phyloP scores from a whole-genome alignment of 176 grass and related monocot genomes.

The Rhipidocladum racemiflorum region DNA sequence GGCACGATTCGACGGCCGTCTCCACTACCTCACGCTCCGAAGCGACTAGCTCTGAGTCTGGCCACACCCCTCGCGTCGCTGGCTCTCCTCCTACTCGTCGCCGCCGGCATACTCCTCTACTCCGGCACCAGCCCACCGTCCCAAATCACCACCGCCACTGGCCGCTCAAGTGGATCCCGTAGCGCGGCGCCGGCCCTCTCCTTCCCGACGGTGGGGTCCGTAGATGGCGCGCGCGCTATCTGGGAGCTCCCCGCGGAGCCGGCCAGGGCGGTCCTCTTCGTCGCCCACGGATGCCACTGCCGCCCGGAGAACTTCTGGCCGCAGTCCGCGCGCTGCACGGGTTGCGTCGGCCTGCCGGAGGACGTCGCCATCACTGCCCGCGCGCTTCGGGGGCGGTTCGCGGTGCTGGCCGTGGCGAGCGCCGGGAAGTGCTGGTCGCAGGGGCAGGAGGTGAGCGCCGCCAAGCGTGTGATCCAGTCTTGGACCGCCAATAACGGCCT shows the following conservation, averaged over 20 bases:
- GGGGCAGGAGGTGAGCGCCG: slow-evolving; percentile 32
- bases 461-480: slow-evolving; percentile 36
- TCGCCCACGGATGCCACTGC: slow-evolving; percentile 74
- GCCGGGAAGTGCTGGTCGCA: slow-evolving; percentile 64
- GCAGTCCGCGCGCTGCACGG: slow-evolving; percentile 44
- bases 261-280: slow-evolving; percentile 51
- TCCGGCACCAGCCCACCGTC: slow-evolving; percentile 4
- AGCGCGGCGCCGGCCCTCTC: neutral
- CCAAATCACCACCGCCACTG: neutral
- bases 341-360: slow-evolving; percentile 57
- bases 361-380: slow-evolving; percentile 45
- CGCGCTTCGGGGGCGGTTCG: slow-evolving; percentile 51
- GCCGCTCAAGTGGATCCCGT: neutral
- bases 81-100: slow-evolving; percentile 8
- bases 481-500: slow-evolving; percentile 47
- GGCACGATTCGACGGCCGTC: neutral
- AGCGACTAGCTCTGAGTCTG: neutral
- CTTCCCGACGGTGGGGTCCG: slow-evolving; percentile 16
- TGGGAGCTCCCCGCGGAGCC: slow-evolving; percentile 59
- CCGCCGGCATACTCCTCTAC: slow-evolving; percentile 28
- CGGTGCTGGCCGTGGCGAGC: slow-evolving; percentile 55
- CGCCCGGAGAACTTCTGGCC: slow-evolving; percentile 72
- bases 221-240: slow-evolving; percentile 38
- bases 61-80: slow-evolving; percentile 3
- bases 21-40: neutral